Evolutionary conservation across 2,329 filamentous ascomycete species (phyloP), one percentile per base, ranked within the genome.

Genomic region (Hymenoscyphus fructigenus): DNA sequence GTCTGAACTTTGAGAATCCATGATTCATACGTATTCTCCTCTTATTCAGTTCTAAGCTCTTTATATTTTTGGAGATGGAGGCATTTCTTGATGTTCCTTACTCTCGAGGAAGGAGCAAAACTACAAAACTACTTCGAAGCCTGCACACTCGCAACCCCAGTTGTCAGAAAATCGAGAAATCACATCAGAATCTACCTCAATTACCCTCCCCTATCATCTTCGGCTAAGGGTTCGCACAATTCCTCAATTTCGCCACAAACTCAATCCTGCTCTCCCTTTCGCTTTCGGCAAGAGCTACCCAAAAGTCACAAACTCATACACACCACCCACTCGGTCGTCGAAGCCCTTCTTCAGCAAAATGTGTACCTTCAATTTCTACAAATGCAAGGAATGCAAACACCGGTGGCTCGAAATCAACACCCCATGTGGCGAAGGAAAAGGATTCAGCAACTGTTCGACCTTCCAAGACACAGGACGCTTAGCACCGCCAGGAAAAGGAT

Each of bases 381-480:
- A 62, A 29, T 62, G 65, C 53, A 53, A 38, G 20, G 57, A 56
- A 26, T 71, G 69, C 32, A 44, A 44, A 17, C 61, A 67, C 23
- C 60, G 58, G 29, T 69, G 68, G 68, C 41, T 66, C 3, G 55
- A 32, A 15, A 68, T 70, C 47, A 55, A 62, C 9, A 28, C 28
- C 14, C 65, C 66, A 26, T 71, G 69, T 59, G 60, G 50, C 5
- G 26, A 32, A 3, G 63, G 64, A 14, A 65, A 55, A 59, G 69
- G 69, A 0, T 68, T 71, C 61, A 63, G 55, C 38, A 69, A 57
- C 53, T 70, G 69, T 47, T 17, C 28, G 4, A 41, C 50, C 2
- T 68, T 70, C 58, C 38, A 64, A 14, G 62, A 41, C 17, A 53
- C 38, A 5, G 17, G 36, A 15, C 9, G 28, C 9, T 36, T 56